Conservation (phyloP, 306 rosid genomes). For the Lagenaria siceraria region DNA sequence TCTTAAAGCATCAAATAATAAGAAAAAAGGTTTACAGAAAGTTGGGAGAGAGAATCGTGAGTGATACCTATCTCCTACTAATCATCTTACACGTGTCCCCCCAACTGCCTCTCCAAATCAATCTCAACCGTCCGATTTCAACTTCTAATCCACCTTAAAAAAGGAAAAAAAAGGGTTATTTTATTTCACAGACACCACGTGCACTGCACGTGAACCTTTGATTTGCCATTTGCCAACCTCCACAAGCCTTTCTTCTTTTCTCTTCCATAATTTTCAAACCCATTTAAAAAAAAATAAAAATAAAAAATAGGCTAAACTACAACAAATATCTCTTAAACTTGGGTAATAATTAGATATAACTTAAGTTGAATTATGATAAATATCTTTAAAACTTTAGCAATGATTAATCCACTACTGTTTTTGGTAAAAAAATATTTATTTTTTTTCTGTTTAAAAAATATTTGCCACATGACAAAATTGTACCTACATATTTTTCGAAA, state of each 20-base stretch:
- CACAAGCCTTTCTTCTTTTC: background rate
- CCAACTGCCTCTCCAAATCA: background rate
- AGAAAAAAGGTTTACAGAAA: background rate
- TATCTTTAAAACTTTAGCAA: too few relatives aligned
- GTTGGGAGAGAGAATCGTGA: slow-evolving; percentile 2
- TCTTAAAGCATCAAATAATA: background rate
- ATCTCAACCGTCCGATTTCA: background rate
- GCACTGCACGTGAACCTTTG: slow-evolving; percentile 2
- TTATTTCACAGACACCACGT: slow-evolving; percentile 1
- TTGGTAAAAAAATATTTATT: too few relatives aligned
- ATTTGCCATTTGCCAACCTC: background rate
- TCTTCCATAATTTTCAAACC: background rate
- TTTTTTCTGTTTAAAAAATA: background rate
- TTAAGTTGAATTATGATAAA: too few relatives aligned
- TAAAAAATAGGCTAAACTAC: too few relatives aligned
- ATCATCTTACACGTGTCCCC: background rate
- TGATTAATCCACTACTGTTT: too few relatives aligned
- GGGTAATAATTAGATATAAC: too few relatives aligned
- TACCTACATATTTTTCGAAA: too few relatives aligned
- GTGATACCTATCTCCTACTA: background rate
- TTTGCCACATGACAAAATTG: too few relatives aligned
- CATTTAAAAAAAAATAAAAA: background rate
- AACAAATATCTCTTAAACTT: too few relatives aligned
- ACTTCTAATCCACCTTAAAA: too few relatives aligned
- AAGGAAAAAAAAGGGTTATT: background rate